Percentiles rank a stretch among this genome's conserved stretches.
These are phyloP conservation scores for Dendrocalamus latiflorus DNA, from an alignment of 202 grass and related monocot species.

Conservation along the genomic window DNA sequence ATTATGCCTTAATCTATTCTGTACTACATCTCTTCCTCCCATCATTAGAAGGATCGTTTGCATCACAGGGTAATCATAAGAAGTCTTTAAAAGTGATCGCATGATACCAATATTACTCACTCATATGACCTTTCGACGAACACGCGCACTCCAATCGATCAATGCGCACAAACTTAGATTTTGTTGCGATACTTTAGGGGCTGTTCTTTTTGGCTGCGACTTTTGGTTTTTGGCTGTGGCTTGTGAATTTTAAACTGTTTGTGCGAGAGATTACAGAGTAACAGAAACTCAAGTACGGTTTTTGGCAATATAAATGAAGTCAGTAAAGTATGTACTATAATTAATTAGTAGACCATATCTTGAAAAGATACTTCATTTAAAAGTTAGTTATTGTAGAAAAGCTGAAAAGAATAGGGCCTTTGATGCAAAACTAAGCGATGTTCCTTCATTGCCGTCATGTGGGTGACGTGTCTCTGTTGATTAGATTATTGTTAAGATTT, in stretches of 20 bases:
- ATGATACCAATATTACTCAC: constrained; percentile 27
- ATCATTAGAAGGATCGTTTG: constrained; percentile 55
- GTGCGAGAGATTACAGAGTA: no score
- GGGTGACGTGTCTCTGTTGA: background rate
- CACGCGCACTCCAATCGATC: constrained; percentile 25
- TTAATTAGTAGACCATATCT: no score
- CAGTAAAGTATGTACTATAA: no score
- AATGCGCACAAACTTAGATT: background rate
- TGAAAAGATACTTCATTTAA: no score
- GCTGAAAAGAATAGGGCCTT: no score
- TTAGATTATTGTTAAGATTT: background rate
- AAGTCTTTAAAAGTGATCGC: constrained; percentile 16
- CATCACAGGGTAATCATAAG: constrained; percentile 63
- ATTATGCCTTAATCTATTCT: constrained; percentile 16
- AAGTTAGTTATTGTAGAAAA: no score
- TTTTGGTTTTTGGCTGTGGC: no score
- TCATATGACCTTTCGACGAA: constrained; percentile 26
- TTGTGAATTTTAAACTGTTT: no score
- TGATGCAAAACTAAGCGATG: background rate
- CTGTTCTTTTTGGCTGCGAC: no score
- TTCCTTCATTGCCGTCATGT: background rate
- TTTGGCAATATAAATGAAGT: no score
- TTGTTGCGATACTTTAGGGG: constrained; percentile 14
- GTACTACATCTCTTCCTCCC: constrained; percentile 24
- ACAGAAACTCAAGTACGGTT: no score